Base-by-base conservation (phyloP, 441 rosid genomes). In the Pelargonium australe region DNA sequence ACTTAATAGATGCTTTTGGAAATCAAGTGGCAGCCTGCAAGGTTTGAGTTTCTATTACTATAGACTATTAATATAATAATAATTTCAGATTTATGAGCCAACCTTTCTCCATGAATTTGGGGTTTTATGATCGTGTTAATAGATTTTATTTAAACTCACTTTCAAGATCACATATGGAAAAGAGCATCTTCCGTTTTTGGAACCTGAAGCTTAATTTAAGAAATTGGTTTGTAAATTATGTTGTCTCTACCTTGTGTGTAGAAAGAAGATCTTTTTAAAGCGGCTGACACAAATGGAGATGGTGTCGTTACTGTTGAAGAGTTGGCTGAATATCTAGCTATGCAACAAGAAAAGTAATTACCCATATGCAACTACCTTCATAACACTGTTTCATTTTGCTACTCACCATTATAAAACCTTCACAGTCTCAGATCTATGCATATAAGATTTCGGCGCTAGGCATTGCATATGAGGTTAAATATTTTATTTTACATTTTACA, bases 301-400 rank as follows among this genome's bases (percentile, higher is more conserved):
- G 92, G 89, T 71, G 87, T 81, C 77, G 98, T 94, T 79, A 83
- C 85, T 81, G 72, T 91, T 75, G 97, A 94, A 76, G 98, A 94
- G 81, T 80, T 94, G 74, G 95, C 98, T 77, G 83, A 73, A 41
- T 92, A 91, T 75, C 97, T 91, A 76, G 93, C 95, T 58, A 57
- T 78, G 73, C 97, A 94, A 72, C 98, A 91, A 71, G 97, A 91
- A 82, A 82, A 79, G 98, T 93, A 89, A 85, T 74, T 51, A 71
- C 58, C 58, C 5, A 51, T 51, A 13, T 51, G 16, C 58, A 51
- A 4, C 2, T 14, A 51, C 58, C 5, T 0, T 31, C 37, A 31
- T 31, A 65, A 63, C 63, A 61, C 5, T 31, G 37, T 31, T 31
- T 31, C 37, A 3, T 31, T 31, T 31, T 31, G 37, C 37, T 31